A percentile compares a stretch with the other conserved stretches of the same genome.
Conservation (phyloP, 1,284 basidiomycete genomes). For the Ceratobasidium theobromae region DNA sequence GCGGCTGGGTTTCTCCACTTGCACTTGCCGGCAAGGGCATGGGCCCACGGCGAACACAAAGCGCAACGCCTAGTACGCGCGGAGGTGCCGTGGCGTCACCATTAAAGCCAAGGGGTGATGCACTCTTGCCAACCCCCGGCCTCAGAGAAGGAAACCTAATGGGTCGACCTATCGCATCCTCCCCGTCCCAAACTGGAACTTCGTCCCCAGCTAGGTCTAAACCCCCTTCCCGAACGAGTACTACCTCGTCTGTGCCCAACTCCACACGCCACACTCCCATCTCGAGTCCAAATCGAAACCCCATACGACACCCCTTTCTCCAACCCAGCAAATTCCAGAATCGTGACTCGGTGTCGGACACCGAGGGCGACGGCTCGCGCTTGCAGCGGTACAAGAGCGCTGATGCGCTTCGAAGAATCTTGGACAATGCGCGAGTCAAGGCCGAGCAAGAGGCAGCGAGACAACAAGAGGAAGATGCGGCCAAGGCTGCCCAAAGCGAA, state of each 20-base stretch:
- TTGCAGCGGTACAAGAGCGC: conserved; percentile 23
- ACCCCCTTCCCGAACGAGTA: neutral
- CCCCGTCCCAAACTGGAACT: neutral
- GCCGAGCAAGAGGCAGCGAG: conserved; percentile 37
- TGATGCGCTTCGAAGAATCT: neutral
- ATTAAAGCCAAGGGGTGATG: neutral
- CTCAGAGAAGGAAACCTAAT: no score
- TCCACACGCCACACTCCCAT: no score
- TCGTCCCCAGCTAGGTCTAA: conserved; percentile 8
- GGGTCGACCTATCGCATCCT: no score
- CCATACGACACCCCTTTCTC: no score
- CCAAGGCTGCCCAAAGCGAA: conserved; percentile 39
- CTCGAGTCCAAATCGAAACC: no score
- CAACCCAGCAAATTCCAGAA: no score
- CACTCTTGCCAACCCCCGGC: no score
- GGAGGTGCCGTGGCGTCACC: neutral
- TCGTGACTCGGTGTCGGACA: no score
- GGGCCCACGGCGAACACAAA: neutral
- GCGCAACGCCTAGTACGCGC: conserved; percentile 9
- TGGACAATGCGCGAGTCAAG: conserved; percentile 6
- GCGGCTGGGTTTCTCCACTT: neutral
- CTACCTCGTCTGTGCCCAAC: no score
- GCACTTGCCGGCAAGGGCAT: neutral
- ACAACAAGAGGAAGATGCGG: conserved; percentile 41
- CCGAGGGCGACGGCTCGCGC: neutral